Base-by-base conservation (phyloP, 257 asterid genomes). In the Salvia miltiorrhiza region DNA sequence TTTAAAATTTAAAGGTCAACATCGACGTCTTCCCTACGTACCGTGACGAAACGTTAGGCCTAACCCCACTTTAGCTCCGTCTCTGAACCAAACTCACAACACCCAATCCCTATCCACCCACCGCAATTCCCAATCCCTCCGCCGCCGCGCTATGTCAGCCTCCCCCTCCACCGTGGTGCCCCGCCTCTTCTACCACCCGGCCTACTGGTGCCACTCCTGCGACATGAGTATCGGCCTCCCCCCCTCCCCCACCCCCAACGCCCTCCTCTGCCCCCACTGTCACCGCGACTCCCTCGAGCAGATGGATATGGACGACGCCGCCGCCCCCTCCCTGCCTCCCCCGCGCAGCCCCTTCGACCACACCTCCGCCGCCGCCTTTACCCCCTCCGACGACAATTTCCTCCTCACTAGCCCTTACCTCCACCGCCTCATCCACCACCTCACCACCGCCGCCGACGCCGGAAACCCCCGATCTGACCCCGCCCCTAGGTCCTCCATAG, bases 141-240 rank as follows among this genome's bases (percentile, higher is more conserved):
- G 37, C 77, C 69, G 9, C 80, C 78, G 47, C 81, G 73, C 61
- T 41, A 71, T 77, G 82, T 70, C 85, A 16, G 41, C 87, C 72
- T 75, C 82, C 52, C 77, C 84, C 0, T 72, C 81, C 72, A 58
- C 83, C 63, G 52, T 79, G 52, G 63, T 69, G 2, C 77, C 83
- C 47, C 82, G 76, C 63, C 83, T 84, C 78, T 77, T 75, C 78
- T 84, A 71, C 79, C 90, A 80, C 81, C 92, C 90, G 8, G 87
- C 90, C 56, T 86, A 80, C 79, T 92, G 97, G 96, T 90, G 98
- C 78, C 92, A 92, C 84, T 85, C 86, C 30, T 92, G 97, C 77
- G 96, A 87, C 87, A 92, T 85, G 96, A 82, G 90, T 77, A 83
- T 92, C 86, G 87, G 86, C 77, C 82, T 86, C 24, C 88, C 87